phyloP scores from a whole-genome alignment of 345 rosid species.

The Clarkia xantiana region DNA sequence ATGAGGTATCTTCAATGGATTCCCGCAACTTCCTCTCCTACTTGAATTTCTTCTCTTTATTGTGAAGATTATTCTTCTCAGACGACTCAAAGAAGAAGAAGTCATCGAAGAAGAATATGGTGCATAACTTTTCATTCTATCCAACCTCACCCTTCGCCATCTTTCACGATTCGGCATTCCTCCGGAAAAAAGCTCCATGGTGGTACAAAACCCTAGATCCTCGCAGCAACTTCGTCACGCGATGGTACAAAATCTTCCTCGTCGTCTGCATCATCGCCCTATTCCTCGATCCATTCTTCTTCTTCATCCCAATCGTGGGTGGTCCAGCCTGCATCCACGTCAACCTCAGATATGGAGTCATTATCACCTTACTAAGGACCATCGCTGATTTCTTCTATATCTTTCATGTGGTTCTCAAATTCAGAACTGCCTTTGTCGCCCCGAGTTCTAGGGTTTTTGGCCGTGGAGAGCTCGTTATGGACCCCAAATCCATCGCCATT shows the following conservation, averaged over 20 bases:
- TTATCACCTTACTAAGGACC: constrained; percentile 52
- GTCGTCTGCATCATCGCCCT: constrained; percentile 48
- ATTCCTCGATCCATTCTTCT: constrained; percentile 76
- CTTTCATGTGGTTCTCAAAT: constrained; percentile 53
- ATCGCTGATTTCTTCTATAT: constrained; percentile 48
- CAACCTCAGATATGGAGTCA: constrained; percentile 32
- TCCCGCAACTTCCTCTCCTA: constrained; percentile 3
- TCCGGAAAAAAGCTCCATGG: constrained; percentile 32
- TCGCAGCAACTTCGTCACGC: constrained; percentile 35
- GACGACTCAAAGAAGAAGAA: neutral
- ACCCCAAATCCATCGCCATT: constrained; percentile 39
- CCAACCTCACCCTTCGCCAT: constrained; percentile 22
- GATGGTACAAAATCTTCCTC: constrained; percentile 71
- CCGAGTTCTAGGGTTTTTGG: constrained; percentile 69
- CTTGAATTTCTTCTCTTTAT: constrained; percentile 3
- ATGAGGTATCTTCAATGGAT: neutral
- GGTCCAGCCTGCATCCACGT: constrained; percentile 38
- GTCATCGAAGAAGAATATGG: constrained; percentile 18
- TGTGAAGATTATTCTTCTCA: too few species aligned
- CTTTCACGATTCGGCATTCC: constrained; percentile 32
- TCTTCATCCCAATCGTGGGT: constrained; percentile 50
- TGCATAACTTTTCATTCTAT: constrained; percentile 22
- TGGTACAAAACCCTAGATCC: constrained; percentile 56
- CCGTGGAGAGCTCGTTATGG: constrained; percentile 70
- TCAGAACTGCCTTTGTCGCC: constrained; percentile 55